A percentile compares a stretch with the other conserved stretches of the same genome.
phyloP scores from a whole-genome alignment of 805 yeast genomes.

The Clavispora carvajalis region DNA sequence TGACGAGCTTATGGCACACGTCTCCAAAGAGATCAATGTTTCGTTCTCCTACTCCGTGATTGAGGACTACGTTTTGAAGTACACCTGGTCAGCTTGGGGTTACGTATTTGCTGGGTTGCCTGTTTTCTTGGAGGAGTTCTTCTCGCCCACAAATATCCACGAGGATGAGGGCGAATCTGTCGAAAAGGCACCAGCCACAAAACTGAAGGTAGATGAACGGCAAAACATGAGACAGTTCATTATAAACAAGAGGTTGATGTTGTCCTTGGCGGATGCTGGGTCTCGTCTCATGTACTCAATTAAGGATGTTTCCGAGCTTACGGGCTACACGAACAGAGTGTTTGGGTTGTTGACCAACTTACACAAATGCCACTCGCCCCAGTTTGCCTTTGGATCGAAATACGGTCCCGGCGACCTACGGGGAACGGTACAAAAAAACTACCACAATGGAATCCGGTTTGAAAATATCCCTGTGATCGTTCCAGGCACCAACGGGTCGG shows the following conservation, averaged over 20 bases:
- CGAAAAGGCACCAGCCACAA: conserved; percentile 9
- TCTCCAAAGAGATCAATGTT: conserved; percentile 48
- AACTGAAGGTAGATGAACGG: conserved; percentile 35
- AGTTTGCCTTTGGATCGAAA: conserved; percentile 46
- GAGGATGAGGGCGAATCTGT: conserved; percentile 16
- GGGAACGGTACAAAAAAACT: conserved; percentile 78
- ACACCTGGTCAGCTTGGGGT: conserved; percentile 95
- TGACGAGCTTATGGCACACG: conserved; percentile 47
- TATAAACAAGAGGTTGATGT: conserved; percentile 84
- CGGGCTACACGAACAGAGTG: conserved; percentile 86
- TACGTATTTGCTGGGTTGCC: conserved; percentile 87
- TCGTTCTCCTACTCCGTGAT: conserved; percentile 65
- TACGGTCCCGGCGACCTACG: conserved; percentile 47
- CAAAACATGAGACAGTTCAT: conserved; percentile 81
- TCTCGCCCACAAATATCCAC: conserved; percentile 23
- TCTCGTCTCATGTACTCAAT: conserved; percentile 91
- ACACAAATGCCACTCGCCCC: conserved; percentile 73
- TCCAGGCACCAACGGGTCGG: conserved; percentile 60
- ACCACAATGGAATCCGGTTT: conserved; percentile 66
- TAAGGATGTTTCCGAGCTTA: conserved; percentile 83
- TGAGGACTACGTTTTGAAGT: conserved; percentile 84
- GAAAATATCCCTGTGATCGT: conserved; percentile 79
- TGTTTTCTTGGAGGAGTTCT: conserved; percentile 56
- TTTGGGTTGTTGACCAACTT: conserved; percentile 69
- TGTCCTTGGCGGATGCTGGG: conserved; percentile 92